Evolutionary conservation across 441 rosid genomes (phyloP), one percentile per base, ranked within the genome.

Genomic region (Pelargonium cotyledonis): DNA sequence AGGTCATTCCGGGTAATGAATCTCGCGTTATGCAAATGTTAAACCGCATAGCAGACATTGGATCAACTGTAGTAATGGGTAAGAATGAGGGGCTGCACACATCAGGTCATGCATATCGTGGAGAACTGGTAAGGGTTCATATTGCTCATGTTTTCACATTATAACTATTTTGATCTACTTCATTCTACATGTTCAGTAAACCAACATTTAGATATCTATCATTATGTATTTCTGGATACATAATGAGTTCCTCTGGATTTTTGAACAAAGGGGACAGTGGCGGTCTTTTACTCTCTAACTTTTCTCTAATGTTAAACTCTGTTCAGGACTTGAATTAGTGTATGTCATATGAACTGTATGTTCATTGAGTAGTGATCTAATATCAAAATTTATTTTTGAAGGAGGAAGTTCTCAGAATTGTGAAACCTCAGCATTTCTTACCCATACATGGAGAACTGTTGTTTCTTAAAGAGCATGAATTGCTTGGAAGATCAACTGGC

Each of bases 1-100:
- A 93, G 98, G 97, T 94, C 61, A 94, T 94, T 80, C 97, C 98
- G 65, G 98, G 98, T 68, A 94, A 94, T 72, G 98, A 94, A 81
- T 83, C 98, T 71, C 81, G 96, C 67, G 98, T 94, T 58, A 94
- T 91, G 97, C 87, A 89, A 75, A 94, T 94, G 98, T 78, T 94
- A 82, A 94, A 94, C 65, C 96, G 98, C 63, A 78, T 94, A 81
- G 69, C 98, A 57, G 98, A 91, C 61, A 88, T 94, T 63, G 98
- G 98, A 35, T 91, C 98, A 80, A 80, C 83, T 66, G 83, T 94
- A 70, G 84, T 94, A 58, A 91, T 88, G 94, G 98, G 98, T 64
- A 88, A 71, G 80, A 87, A 88, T 75, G 93, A 88, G 64, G 76
- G 84, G 82, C 85, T 94, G 71, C 98, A 94, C 80, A 89, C 97